Conservation (phyloP, 768 basidiomycete species). For the Psilocybe subaeruginosa region DNA sequence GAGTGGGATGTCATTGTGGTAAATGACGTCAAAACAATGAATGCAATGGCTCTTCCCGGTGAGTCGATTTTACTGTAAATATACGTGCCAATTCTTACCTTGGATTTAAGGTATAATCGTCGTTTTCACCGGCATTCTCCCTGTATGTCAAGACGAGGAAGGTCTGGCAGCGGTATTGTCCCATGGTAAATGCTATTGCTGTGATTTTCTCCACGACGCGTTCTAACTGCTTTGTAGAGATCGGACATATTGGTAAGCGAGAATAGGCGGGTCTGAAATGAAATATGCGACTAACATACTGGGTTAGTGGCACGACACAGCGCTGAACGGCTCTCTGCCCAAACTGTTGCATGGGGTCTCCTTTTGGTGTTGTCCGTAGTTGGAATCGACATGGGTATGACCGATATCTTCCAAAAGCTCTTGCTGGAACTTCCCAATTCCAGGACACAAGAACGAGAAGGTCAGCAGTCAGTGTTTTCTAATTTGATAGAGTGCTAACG, state of each 20-base stretch:
- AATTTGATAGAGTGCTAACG: background rate
- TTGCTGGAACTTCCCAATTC: constrained; percentile 82
- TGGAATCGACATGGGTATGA: constrained; percentile 60
- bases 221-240: constrained; percentile 49
- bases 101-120: constrained; percentile 63
- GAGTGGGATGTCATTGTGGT: constrained; percentile 81
- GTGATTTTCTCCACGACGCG: background rate
- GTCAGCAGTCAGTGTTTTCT: constrained; percentile 31
- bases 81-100: background rate
- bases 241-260: constrained; percentile 71
- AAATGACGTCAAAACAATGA: constrained; percentile 67
- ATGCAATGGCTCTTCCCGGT: constrained; percentile 82
- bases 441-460: constrained; percentile 80
- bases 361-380: constrained; percentile 46
- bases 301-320: constrained; percentile 40
- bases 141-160: constrained; percentile 74
- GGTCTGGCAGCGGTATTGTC: constrained; percentile 84
- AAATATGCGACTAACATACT: background rate
- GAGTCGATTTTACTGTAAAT: background rate
- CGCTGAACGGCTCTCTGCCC: constrained; percentile 60
- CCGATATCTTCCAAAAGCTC: constrained; percentile 47
- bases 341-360: constrained; percentile 42
- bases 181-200: constrained; percentile 59
- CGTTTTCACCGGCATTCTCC: constrained; percentile 89
- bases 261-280: background rate